A percentile compares a stretch with the other conserved stretches of the same genome.
These are phyloP conservation scores for Verticillium albo-atrum DNA, from an alignment of 2,329 filamentous ascomycete species.

Conservation along the genomic window DNA sequence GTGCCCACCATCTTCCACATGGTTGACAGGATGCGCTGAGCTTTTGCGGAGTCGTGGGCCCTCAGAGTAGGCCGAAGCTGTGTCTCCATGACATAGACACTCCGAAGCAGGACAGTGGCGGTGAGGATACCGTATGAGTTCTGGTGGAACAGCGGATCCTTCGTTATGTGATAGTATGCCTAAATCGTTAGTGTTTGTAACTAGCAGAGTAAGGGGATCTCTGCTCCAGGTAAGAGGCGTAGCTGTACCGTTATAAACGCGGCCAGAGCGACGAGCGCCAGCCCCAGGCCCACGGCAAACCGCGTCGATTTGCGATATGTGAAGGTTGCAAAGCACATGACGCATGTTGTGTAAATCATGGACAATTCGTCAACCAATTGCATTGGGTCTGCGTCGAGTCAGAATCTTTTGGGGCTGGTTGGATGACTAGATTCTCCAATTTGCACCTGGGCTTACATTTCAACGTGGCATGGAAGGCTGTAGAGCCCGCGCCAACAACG, in stretches of 20 bases:
- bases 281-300: slow-evolving; percentile 49
- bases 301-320: slow-evolving; percentile 56
- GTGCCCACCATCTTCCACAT: slow-evolving; percentile 73
- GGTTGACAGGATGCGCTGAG: slow-evolving; percentile 42
- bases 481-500: slow-evolving; percentile 49
- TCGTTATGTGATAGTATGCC: slow-evolving; percentile 67
- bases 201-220: neutral
- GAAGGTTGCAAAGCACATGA: slow-evolving; percentile 64
- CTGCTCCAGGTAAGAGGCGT: slow-evolving; percentile 30
- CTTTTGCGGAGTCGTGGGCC: slow-evolving; percentile 42
- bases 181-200: slow-evolving; percentile 19
- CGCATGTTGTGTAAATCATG: slow-evolving; percentile 56
- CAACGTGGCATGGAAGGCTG: slow-evolving; percentile 52
- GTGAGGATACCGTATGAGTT: slow-evolving; percentile 72
- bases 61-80: slow-evolving; percentile 39
- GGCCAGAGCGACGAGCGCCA: slow-evolving; percentile 51
- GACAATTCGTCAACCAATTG: slow-evolving; percentile 56
- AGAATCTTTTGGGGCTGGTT: neutral
- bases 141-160: slow-evolving; percentile 80
- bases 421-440: neutral
- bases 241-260: slow-evolving; percentile 66
- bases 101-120: slow-evolving; percentile 57
- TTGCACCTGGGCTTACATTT: slow-evolving; percentile 40
- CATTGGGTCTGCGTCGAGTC: slow-evolving; percentile 45
- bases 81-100: slow-evolving; percentile 68